Evolutionary conservation across 192 early-diverging fungal genomes (phyloP), one percentile per base, ranked within the genome.

Genomic region (Umbelopsis ramanniana): DNA sequence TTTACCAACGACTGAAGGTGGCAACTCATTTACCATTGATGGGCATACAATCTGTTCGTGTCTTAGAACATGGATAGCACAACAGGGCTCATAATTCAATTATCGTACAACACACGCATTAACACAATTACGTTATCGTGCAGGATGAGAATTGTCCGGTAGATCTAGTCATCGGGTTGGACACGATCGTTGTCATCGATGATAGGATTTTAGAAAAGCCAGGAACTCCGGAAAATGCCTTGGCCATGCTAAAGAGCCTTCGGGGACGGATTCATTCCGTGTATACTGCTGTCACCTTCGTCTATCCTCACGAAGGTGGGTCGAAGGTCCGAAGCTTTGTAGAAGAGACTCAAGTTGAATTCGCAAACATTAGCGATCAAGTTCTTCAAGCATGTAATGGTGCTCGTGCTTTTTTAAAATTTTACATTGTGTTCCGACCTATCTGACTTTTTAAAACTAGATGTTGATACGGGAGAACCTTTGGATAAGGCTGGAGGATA

Each of bases 191-290:
- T 19, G 81, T 85, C 10, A 71, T 85, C 1, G 78, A 85, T 17
- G 80, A 82, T n/a, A 46, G 66, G 33, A 94, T 97, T 19, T 84
- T 97, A 2, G 96, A 96, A 70, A 97, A 97, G 73, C 96, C 96
- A 19, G 71, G 52, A 7, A 80, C 86, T 29, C 52, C 48, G 4
- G 76, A 85, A 21, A 82, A 89, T 48, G 96, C 93, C 0, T 69
- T 83, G 1, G 76, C 74, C 6, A 93, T 92, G 76, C 73, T 97
- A 23, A 75, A 76, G 19, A 74, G 75, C 0, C 78, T 96, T 53
- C 85, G 82, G 52, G 87, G 85, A 60, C 79, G 84, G 2, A 78
- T 83, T 21, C 94, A 97, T 79, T 71, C 74, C 37, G 93, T 95
- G 19, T 80, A 89, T 72, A 96, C 96, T 9, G 94, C 87, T 21